phyloP scores from a whole-genome alignment of 345 rosid species.

The Camelina sativa region DNA sequence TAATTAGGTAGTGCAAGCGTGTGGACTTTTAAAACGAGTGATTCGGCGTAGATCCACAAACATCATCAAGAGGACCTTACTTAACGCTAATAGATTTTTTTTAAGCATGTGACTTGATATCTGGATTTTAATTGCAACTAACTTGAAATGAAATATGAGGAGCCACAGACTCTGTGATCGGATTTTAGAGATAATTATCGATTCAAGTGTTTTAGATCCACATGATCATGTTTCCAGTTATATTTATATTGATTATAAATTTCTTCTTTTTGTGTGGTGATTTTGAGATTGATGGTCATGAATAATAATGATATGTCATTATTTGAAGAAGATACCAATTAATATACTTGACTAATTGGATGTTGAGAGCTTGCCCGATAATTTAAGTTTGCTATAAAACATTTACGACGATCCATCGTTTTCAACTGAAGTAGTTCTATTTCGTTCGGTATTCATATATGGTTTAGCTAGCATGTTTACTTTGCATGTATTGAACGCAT shows the following conservation, averaged over 20 bases:
- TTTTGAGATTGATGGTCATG: slow-evolving; percentile 2
- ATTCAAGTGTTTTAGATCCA: slow-evolving; percentile 26
- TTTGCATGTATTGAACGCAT: background rate
- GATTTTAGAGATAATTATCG: slow-evolving; percentile 34
- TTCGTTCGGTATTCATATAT: background rate
- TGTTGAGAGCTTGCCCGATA: background rate
- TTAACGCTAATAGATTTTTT: slow-evolving; percentile 36
- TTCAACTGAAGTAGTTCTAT: background rate
- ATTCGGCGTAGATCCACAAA: slow-evolving; percentile 43
- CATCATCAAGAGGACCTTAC: slow-evolving; percentile 36
- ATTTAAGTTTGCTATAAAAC: background rate
- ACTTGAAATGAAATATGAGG: slow-evolving; percentile 13
- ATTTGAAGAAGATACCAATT: background rate
- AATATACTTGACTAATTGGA: slow-evolving; percentile 7
- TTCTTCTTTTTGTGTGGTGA: background rate
- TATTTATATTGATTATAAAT: background rate
- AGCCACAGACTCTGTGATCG: slow-evolving; percentile 23
- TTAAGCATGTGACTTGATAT: slow-evolving; percentile 42
- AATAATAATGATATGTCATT: background rate
- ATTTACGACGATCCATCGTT: background rate
- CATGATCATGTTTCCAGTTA: background rate
- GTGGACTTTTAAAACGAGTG: slow-evolving; percentile 44
- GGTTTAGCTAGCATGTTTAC: background rate
- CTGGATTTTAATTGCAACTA: slow-evolving; percentile 26
- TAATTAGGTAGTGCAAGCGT: slow-evolving; percentile 44